A percentile compares a stretch with the other conserved stretches of the same genome.
phyloP scores from a whole-genome alignment of 768 basidiomycete species.

The Auriscalpium vulgare region DNA sequence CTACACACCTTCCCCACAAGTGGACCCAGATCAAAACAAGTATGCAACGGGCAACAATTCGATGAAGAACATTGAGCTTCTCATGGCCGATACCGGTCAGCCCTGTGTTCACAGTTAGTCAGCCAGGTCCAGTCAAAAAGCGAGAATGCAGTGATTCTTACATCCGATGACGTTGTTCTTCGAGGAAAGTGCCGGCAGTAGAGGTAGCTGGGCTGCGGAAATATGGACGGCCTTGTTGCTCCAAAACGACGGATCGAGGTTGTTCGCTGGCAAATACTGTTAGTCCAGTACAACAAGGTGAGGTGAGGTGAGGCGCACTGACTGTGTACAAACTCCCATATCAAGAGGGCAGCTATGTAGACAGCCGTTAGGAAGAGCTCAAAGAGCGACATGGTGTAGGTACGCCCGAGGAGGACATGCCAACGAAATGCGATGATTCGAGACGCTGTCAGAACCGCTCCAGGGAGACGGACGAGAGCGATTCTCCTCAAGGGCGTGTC shows the following conservation, averaged over 20 bases:
- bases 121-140: too few species aligned
- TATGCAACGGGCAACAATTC: slow-evolving; percentile 15
- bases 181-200: slow-evolving; percentile 26
- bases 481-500: background rate
- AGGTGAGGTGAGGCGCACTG: slow-evolving; percentile 4
- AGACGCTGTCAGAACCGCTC: slow-evolving; percentile 20
- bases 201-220: slow-evolving; percentile 18
- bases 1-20: slow-evolving; percentile 2
- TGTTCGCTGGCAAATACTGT: slow-evolving; percentile 2
- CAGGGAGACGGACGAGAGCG: slow-evolving; percentile 18
- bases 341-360: slow-evolving; percentile 23
- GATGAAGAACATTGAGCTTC: slow-evolving; percentile 20
- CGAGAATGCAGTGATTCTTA: slow-evolving; percentile 3
- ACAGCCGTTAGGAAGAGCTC: slow-evolving; percentile 20
- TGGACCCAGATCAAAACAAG: slow-evolving; percentile 16
- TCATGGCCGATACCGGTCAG: slow-evolving; percentile 30
- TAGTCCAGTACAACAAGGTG: background rate
- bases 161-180: slow-evolving; percentile 31
- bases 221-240: slow-evolving; percentile 12
- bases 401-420: slow-evolving; percentile 17
- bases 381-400: slow-evolving; percentile 16
- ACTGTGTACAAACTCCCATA: slow-evolving; percentile 24
- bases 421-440: slow-evolving; percentile 22
- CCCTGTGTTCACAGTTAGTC: slow-evolving; percentile 8
- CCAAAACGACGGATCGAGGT: slow-evolving; percentile 7